A percentile compares a stretch with the other conserved stretches of the same genome.
Evolutionary conservation across 179 eudicot genomes (phyloP).

Genomic region (Nepenthes alata): DNA sequence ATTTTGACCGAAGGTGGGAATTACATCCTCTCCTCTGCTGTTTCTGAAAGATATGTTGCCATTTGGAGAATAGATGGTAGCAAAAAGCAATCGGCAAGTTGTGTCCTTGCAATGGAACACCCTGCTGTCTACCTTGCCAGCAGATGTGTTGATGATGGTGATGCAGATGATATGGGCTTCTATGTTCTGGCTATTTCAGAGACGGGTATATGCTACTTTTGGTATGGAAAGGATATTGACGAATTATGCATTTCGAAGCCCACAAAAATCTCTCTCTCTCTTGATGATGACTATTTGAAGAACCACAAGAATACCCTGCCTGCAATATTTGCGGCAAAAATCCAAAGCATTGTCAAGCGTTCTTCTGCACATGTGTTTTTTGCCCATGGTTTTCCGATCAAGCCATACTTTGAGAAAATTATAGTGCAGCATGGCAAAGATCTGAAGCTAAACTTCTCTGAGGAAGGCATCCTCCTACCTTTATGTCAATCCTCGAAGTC

Average conservation of each 20-base stretch:
- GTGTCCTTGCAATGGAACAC: constrained; percentile 86
- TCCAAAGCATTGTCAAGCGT: constrained; percentile 41
- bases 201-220: constrained; percentile 71
- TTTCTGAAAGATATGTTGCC: constrained; percentile 78
- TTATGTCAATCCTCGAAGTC: constrained; percentile 42
- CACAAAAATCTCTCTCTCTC: constrained; percentile 44
- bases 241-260: constrained; percentile 55
- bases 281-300: constrained; percentile 32
- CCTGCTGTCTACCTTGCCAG: constrained; percentile 77
- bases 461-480: constrained; percentile 65
- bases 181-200: constrained; percentile 79
- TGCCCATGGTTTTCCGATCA: constrained; percentile 68
- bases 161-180: constrained; percentile 36
- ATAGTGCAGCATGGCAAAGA: constrained; percentile 58
- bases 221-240: constrained; percentile 64
- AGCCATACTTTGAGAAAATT: constrained; percentile 83
- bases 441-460: constrained; percentile 33
- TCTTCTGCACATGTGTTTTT: constrained; percentile 49
- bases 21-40: constrained; percentile 68
- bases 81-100: constrained; percentile 65
- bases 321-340: constrained; percentile 60
- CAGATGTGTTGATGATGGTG: constrained; percentile 28
- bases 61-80: constrained; percentile 72
- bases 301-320: constrained; percentile 39
- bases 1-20: constrained; percentile 72